These are phyloP conservation scores for Ceratobasidium sp. DNA, from an alignment of 1,284 basidiomycete species.

Conservation along the genomic window DNA sequence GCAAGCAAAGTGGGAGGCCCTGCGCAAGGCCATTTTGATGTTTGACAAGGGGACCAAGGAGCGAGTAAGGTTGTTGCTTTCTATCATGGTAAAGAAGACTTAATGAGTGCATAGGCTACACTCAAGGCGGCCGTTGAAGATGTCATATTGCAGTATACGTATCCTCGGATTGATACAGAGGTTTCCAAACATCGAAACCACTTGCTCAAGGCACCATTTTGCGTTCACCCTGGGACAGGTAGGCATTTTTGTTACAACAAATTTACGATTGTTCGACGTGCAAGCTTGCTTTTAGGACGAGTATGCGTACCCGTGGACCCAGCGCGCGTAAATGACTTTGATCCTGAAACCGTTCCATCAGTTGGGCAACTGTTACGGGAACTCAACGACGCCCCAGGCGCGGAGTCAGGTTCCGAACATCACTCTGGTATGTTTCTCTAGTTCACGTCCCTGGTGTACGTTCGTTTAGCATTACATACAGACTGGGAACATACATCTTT, in stretches of 20 bases:
- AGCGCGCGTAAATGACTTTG: constrained; percentile 76
- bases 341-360: constrained; percentile 86
- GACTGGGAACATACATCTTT: constrained; percentile 79
- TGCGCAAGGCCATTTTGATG: constrained; percentile 53
- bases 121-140: constrained; percentile 72
- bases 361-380: constrained; percentile 83
- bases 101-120: constrained; percentile 5
- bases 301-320: constrained; percentile 95
- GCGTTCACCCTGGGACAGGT: constrained; percentile 91
- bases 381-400: constrained; percentile 61
- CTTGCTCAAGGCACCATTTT: constrained; percentile 97
- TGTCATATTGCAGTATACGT: constrained; percentile 92
- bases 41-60: constrained; percentile 24
- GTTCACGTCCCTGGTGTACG: neutral
- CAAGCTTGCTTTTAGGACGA: constrained; percentile 62
- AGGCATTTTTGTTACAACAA: constrained; percentile 41
- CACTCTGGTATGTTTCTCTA: constrained; percentile 57
- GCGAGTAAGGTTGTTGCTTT: neutral
- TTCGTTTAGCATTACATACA: constrained; percentile 45
- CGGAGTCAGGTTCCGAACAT: constrained; percentile 55
- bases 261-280: neutral
- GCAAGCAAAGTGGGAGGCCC: constrained; percentile 71
- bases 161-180: constrained; percentile 95
- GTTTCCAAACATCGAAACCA: constrained; percentile 98
- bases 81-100: neutral